Conservation (phyloP, 1,284 basidiomycete genomes). For the Leccinum fallax region DNA sequence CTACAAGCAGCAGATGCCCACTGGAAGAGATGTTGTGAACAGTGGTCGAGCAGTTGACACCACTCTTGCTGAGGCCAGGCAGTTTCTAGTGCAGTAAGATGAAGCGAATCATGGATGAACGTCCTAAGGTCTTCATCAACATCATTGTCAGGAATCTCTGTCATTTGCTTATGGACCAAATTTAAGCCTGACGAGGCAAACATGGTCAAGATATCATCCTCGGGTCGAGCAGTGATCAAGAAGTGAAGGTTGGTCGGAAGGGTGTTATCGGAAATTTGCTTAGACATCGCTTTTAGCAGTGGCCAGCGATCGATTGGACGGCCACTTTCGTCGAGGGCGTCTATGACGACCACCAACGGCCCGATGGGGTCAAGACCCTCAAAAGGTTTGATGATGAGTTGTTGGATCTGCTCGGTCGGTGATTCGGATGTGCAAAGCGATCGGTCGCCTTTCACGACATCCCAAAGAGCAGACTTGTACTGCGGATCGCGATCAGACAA, state of each 20-base stretch:
- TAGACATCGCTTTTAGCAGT: neutral
- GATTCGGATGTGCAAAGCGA: neutral
- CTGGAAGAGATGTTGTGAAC: neutral
- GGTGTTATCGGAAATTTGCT: neutral
- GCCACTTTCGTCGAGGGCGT: neutral
- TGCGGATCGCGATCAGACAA: neutral
- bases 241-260: neutral
- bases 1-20: neutral
- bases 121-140: neutral
- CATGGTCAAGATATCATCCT: neutral
- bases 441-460: neutral
- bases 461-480: neutral
- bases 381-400: neutral
- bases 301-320: neutral
- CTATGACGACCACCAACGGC: neutral
- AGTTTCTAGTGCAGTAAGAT: neutral
- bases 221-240: neutral
- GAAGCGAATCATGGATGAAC: neutral
- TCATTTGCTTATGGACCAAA: neutral
- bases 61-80: neutral
- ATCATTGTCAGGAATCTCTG: neutral
- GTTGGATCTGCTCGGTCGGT: neutral
- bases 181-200: neutral
- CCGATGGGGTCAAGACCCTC: neutral
- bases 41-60: neutral